A percentile compares a stretch with the other conserved stretches of the same genome.
Evolutionary conservation across 345 rosid species (phyloP).

Genomic region (thale cress (Arabidopsis thaliana)): TAIR10.1 NC_003076.8:25985001-25985500

Average conservation of each 20-base stretch:
- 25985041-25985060: neutral
- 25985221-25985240: neutral
- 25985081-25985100: slow-evolving; percentile 39
- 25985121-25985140: slow-evolving; percentile 21
- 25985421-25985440: neutral
- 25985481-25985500: neutral
- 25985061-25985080: neutral
- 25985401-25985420: neutral
- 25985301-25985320: slow-evolving; percentile 34
- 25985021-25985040: slow-evolving; percentile 14
- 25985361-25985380: neutral
- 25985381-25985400: slow-evolving; percentile 9
- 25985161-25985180: slow-evolving; percentile 37
- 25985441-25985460: neutral
- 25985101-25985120: slow-evolving; percentile 13
- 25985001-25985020: slow-evolving; percentile 22
- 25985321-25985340: slow-evolving; percentile 30
- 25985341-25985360: slow-evolving; percentile 27
- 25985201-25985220: neutral
- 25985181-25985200: slow-evolving; percentile 31
- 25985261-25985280: neutral
- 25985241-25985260: neutral
- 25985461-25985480: neutral
- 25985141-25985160: slow-evolving; percentile 25
- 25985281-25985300: neutral